Conservation (phyloP, 768 basidiomycete genomes). For the Solioccasus polychromus region DNA sequence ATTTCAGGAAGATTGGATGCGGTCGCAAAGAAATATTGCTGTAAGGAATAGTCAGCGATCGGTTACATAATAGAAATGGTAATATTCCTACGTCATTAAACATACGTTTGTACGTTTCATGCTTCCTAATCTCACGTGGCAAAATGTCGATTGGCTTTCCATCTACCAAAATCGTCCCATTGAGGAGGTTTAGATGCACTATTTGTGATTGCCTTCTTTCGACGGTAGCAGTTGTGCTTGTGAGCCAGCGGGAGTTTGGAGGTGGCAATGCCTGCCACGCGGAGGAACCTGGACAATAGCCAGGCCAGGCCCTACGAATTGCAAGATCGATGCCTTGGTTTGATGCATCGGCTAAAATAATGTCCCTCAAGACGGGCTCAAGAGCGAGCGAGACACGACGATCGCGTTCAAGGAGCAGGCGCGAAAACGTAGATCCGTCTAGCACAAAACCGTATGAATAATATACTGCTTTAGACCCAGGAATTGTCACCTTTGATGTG, state of each 20-base stretch:
- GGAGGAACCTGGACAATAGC: slow-evolving; percentile 17
- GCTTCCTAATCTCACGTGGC: slow-evolving; percentile 1
- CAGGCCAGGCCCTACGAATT: slow-evolving; percentile 27
- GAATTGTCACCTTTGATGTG: background rate
- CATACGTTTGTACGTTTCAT: slow-evolving; percentile 6
- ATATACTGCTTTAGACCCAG: background rate
- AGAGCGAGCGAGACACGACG: slow-evolving; percentile 27
- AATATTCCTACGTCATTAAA: slow-evolving; percentile 10
- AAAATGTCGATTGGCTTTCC: slow-evolving; percentile 30
- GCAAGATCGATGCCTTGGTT: slow-evolving; percentile 28
- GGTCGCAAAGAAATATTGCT: slow-evolving; percentile 4
- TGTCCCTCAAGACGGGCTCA: slow-evolving; percentile 14
- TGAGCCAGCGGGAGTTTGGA: slow-evolving; percentile 29
- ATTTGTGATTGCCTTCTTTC: slow-evolving; percentile 12
- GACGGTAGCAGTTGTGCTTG: slow-evolving; percentile 13
- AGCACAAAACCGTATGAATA: background rate
- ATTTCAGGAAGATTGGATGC: slow-evolving; percentile 14
- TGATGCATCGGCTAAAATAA: slow-evolving; percentile 10
- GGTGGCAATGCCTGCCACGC: slow-evolving; percentile 12
- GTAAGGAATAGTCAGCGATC: background rate
- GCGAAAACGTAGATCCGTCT: slow-evolving; percentile 6
- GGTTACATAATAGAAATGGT: too few relatives aligned
- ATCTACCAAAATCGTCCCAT: slow-evolving; percentile 38
- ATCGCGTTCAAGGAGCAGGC: slow-evolving; percentile 26
- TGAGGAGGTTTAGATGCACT: slow-evolving; percentile 38